Conservation (phyloP, 352 stramenopile genomes). For the Blastocystis sp. region DNA sequence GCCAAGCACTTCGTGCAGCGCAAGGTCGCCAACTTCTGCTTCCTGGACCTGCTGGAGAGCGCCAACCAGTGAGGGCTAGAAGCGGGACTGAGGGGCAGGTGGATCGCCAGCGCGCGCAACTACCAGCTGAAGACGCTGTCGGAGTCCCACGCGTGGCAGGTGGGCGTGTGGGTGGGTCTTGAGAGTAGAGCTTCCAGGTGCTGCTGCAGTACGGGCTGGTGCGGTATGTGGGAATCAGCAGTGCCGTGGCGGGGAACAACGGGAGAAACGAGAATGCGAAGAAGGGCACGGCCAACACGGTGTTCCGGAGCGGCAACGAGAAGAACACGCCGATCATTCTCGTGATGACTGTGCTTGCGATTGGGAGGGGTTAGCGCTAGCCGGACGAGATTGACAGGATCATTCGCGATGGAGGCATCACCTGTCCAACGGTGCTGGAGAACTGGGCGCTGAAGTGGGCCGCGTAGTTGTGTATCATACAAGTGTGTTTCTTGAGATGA, state of each 20-base stretch:
- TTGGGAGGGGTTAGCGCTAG: not conserved
- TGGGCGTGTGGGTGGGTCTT: not conserved
- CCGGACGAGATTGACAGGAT: constrained; percentile 36
- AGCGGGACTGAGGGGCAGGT: not conserved
- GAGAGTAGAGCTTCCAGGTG: constrained; percentile 33
- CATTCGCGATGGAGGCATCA: not conserved
- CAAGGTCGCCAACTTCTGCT: constrained; percentile 39
- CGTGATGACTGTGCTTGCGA: not conserved
- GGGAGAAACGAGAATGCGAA: not conserved
- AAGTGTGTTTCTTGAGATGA: too few relatives aligned
- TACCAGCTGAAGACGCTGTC: constrained; percentile 14
- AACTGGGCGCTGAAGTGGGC: constrained; percentile 52
- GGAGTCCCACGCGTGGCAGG: constrained; percentile 20
- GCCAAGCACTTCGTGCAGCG: constrained; percentile 42
- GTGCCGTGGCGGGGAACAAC: not conserved
- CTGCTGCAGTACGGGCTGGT: constrained; percentile 18
- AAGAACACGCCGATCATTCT: constrained; percentile 26
- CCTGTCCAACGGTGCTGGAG: constrained; percentile 23
- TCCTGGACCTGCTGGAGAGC: constrained; percentile 18
- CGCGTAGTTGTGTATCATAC: not conserved
- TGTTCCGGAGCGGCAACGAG: constrained; percentile 39
- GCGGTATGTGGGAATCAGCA: not conserved
- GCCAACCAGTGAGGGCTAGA: not conserved
- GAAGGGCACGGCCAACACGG: not conserved
- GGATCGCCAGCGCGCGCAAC: not conserved